Evolutionary conservation across 352 stramenopile genomes (phyloP).

Genomic region (Phytophthora uliginosa): DNA sequence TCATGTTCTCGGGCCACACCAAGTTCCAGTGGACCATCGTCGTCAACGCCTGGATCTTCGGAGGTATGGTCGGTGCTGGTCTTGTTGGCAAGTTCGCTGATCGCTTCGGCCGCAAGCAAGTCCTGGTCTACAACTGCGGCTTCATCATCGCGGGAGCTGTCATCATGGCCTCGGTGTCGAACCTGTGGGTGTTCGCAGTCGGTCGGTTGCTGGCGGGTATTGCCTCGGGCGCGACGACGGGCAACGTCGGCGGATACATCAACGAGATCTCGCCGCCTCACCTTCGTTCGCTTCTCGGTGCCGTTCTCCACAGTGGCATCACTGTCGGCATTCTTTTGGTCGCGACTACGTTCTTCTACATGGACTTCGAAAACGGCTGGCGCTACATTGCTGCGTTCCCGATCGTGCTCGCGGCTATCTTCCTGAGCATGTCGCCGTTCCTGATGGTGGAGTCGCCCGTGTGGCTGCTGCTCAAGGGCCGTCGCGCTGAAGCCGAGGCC

Average conservation of each 20-base stretch:
- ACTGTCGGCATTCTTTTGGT: conserved; percentile 57
- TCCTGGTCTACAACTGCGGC: conserved; percentile 46
- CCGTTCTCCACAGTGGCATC: conserved; percentile 47
- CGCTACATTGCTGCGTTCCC: conserved; percentile 71
- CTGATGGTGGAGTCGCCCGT: conserved; percentile 64
- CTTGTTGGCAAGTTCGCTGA: conserved; percentile 46
- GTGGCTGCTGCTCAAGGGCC: conserved; percentile 58
- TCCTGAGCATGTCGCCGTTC: conserved; percentile 53
- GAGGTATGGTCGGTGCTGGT: conserved; percentile 52
- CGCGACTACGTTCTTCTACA: conserved; percentile 64
- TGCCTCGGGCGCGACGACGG: conserved; percentile 54
- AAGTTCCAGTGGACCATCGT: conserved; percentile 59
- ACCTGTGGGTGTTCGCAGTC: conserved; percentile 48
- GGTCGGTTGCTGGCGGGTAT: conserved; percentile 64
- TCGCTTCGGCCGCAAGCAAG: conserved; percentile 54
- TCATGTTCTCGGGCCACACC: conserved; percentile 58
- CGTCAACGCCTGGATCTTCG: conserved; percentile 63
- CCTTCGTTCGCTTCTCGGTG: conserved; percentile 47
- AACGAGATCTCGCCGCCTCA: conserved; percentile 58
- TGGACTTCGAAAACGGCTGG: conserved; percentile 61
- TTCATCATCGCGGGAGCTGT: conserved; percentile 53
- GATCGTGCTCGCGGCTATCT: conserved; percentile 54
- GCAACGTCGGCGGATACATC: conserved; percentile 54
- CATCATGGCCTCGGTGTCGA: conserved; percentile 40
- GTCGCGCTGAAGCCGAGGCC: conserved; percentile 39